phyloP scores from a whole-genome alignment of 2,329 filamentous ascomycete genomes.

The Sarocladiaceae sp. region DNA sequence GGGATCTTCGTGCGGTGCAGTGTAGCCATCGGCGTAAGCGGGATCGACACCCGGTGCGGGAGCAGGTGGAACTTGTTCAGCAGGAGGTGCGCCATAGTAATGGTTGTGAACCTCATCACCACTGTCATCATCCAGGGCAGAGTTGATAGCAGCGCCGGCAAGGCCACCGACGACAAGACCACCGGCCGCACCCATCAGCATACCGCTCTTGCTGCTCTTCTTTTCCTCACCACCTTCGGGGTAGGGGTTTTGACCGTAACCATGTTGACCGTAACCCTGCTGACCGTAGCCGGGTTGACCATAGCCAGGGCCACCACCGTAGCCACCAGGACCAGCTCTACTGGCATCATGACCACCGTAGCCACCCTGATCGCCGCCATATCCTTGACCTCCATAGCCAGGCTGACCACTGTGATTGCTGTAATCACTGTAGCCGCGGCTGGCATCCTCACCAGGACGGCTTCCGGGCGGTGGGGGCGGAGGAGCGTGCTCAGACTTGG shows the following conservation, averaged over 20 bases:
- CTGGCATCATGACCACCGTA: no score
- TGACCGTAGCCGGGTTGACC: no score
- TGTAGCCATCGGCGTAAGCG: constrained; percentile 9
- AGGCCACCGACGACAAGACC: constrained; percentile 54
- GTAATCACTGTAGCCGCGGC: constrained; percentile 19
- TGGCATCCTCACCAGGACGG: constrained; percentile 18
- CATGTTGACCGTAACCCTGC: neutral
- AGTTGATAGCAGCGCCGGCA: constrained; percentile 53
- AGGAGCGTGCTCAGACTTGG: constrained; percentile 27
- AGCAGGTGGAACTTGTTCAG: constrained; percentile 13
- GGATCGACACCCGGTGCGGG: constrained; percentile 5
- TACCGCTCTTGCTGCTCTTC: constrained; percentile 45
- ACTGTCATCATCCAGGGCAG: constrained; percentile 38
- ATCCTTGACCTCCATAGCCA: constrained; percentile 15
- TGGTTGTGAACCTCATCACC: constrained; percentile 17
- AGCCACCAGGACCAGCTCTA: constrained; percentile 11
- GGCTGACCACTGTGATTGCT: constrained; percentile 1
- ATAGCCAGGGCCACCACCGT: constrained; percentile 8
- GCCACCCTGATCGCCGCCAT: constrained; percentile 15
- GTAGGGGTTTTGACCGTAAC: constrained; percentile 16
- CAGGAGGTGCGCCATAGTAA: constrained; percentile 17
- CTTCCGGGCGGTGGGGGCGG: constrained; percentile 20
- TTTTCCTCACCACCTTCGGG: constrained; percentile 24
- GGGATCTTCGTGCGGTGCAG: constrained; percentile 2
- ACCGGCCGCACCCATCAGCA: constrained; percentile 54